Percentiles rank a stretch among this genome's conserved stretches.
Conservation (phyloP, 2,329 filamentous ascomycete species). For the Xylariomycetidae sp. region DNA sequence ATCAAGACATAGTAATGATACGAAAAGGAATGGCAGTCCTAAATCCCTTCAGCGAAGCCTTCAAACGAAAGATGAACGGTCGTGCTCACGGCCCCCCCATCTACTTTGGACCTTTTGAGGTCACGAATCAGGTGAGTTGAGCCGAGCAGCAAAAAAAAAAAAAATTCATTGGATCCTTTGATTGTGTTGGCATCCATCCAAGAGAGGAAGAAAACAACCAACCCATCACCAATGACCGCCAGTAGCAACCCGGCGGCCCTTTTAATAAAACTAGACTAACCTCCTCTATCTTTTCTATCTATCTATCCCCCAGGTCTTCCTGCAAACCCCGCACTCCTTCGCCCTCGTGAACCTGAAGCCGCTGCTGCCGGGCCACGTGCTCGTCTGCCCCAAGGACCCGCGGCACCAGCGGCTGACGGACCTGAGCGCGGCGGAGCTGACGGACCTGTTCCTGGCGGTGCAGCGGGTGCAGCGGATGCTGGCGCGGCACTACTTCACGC, state of each 20-base stretch:
- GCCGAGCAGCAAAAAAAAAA: too few relatives aligned
- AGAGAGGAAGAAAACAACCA: background rate
- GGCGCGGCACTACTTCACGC: slow-evolving; percentile 48
- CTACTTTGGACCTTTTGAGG: slow-evolving; percentile 71
- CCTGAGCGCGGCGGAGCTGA: slow-evolving; percentile 64
- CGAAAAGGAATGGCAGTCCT: too few relatives aligned
- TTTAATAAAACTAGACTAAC: slow-evolving; percentile 1
- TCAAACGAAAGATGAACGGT: too few relatives aligned
- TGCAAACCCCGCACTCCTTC: slow-evolving; percentile 73
- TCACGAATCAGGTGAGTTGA: slow-evolving; percentile 69
- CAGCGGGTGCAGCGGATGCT: slow-evolving; percentile 78
- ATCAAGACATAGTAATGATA: too few relatives aligned
- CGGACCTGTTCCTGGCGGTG: slow-evolving; percentile 82
- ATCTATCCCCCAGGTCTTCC: slow-evolving; percentile 67
- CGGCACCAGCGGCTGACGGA: slow-evolving; percentile 74
- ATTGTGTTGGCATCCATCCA: background rate
- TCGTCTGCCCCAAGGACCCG: slow-evolving; percentile 70
- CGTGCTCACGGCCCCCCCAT: too few relatives aligned
- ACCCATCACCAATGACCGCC: slow-evolving; percentile 2
- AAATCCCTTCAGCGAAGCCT: too few relatives aligned
- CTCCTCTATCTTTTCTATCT: slow-evolving; percentile 1
- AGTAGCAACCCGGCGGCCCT: background rate
- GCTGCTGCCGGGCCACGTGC: slow-evolving; percentile 85
- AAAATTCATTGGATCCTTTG: background rate
- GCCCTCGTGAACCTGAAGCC: slow-evolving; percentile 95